Conservation (phyloP, 2,329 filamentous ascomycete genomes). For the Fonsecaea pugnacius region DNA sequence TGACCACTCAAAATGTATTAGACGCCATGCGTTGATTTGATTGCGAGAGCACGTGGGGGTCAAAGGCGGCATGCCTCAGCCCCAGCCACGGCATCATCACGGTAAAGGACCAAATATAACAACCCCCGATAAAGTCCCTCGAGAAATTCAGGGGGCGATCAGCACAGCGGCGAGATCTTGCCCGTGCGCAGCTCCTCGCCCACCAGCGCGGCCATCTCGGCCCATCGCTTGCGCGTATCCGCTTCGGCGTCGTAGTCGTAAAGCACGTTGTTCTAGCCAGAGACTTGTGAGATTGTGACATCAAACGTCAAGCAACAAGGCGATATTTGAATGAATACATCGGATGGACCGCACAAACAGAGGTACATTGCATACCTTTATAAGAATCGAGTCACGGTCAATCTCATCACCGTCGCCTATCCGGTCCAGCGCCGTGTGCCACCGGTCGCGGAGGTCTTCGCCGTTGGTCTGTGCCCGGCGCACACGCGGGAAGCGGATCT, state of each 20-base stretch:
- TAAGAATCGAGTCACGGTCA: slow-evolving; percentile 54
- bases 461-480: slow-evolving; percentile 55
- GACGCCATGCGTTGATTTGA: too few relatives aligned
- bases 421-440: slow-evolving; percentile 56
- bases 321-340: too few relatives aligned
- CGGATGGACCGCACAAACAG: not conserved
- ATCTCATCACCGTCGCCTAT: slow-evolving; percentile 54
- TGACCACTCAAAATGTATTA: not conserved
- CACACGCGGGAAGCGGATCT: slow-evolving; percentile 45
- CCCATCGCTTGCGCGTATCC: slow-evolving; percentile 50
- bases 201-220: slow-evolving; percentile 47
- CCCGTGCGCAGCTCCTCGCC: slow-evolving; percentile 44
- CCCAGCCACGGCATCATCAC: not conserved
- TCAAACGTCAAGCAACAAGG: slow-evolving; percentile 2
- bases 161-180: slow-evolving; percentile 47
- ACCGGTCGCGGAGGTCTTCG: slow-evolving; percentile 54
- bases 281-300: too few relatives aligned
- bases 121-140: not conserved
- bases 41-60: too few relatives aligned
- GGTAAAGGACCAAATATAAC: not conserved
- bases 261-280: slow-evolving; percentile 49
- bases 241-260: slow-evolving; percentile 55
- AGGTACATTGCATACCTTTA: slow-evolving; percentile 38
- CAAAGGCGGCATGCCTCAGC: too few relatives aligned
- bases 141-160: not conserved